Percentiles rank a stretch among this genome's conserved stretches.
Evolutionary conservation across 768 basidiomycete genomes (phyloP).

Genomic region (Boletus rubescentipes): DNA sequence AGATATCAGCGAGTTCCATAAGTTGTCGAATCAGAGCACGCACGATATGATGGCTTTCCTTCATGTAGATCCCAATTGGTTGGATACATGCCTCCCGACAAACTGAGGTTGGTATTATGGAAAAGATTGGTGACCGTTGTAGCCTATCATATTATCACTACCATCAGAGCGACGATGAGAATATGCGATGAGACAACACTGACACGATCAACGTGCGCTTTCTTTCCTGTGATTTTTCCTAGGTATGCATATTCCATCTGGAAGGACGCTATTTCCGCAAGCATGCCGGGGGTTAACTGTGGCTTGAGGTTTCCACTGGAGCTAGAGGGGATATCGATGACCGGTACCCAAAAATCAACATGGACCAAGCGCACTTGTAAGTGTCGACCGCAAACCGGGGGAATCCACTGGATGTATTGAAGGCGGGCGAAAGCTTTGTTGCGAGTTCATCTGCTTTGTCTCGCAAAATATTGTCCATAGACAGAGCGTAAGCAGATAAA

Average conservation of each 20-base stretch:
- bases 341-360: not conserved
- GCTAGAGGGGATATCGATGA: conserved; percentile 2
- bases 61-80: conserved; percentile 51
- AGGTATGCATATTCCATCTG: conserved; percentile 88
- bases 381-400: conserved; percentile 73
- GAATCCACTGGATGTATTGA: conserved; percentile 67
- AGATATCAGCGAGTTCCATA: not conserved
- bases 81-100: conserved; percentile 64
- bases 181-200: conserved; percentile 13
- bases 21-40: conserved; percentile 18
- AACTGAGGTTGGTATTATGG: conserved; percentile 42
- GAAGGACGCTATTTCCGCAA: conserved; percentile 82
- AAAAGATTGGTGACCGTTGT: conserved; percentile 49
- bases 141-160: conserved; percentile 45
- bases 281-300: conserved; percentile 39
- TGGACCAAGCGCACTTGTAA: conserved; percentile 40
- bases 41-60: conserved; percentile 49
- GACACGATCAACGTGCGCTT: conserved; percentile 57
- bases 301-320: not conserved
- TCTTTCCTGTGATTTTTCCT: conserved; percentile 72
- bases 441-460: conserved; percentile 78
- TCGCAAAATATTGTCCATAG: conserved; percentile 60
- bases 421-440: conserved; percentile 65
- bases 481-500: conserved; percentile 78
- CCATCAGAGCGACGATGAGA: not conserved